phyloP scores from a whole-genome alignment of 1,139 yeast species.

The Citeromyces siamensis region DNA sequence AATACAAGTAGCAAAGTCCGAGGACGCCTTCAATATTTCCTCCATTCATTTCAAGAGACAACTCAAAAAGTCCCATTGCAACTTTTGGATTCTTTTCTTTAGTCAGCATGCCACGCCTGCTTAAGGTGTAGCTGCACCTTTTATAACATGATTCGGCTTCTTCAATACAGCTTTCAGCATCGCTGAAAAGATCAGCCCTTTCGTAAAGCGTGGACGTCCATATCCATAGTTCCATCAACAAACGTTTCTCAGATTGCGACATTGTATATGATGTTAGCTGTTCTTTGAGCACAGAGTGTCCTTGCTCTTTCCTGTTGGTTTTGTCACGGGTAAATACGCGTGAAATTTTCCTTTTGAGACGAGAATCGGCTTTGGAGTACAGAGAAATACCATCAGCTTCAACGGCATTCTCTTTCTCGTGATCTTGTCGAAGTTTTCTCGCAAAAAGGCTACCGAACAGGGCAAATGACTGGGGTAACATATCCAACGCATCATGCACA shows the following conservation, averaged over 20 bases:
- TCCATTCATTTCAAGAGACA: slow-evolving; percentile 39
- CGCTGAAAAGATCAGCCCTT: slow-evolving; percentile 39
- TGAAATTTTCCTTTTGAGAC: not conserved
- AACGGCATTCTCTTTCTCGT: not conserved
- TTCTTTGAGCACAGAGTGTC: slow-evolving; percentile 3
- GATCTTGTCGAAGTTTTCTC: slow-evolving; percentile 8
- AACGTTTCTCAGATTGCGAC: slow-evolving; percentile 5
- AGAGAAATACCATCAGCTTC: slow-evolving; percentile 4
- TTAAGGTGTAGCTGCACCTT: slow-evolving; percentile 40
- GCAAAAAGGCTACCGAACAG: slow-evolving; percentile 42
- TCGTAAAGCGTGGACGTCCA: slow-evolving; percentile 59
- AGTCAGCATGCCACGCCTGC: slow-evolving; percentile 41
- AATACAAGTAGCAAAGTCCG: slow-evolving; percentile 50
- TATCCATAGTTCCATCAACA: slow-evolving; percentile 61
- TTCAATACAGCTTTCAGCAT: slow-evolving; percentile 59
- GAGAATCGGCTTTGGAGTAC: slow-evolving; percentile 3
- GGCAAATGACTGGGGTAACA: slow-evolving; percentile 53
- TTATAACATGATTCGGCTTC: slow-evolving; percentile 52
- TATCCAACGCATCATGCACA: slow-evolving; percentile 46
- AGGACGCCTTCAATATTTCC: slow-evolving; percentile 46
- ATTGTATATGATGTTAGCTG: slow-evolving; percentile 6
- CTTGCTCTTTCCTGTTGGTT: not conserved
- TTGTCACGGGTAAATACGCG: not conserved
- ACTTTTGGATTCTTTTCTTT: slow-evolving; percentile 23
- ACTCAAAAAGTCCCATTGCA: slow-evolving; percentile 59